Evolutionary conservation across 257 asterid species (phyloP), one percentile per base, ranked within the genome.

Genomic region (Eucommia ulmoides): DNA sequence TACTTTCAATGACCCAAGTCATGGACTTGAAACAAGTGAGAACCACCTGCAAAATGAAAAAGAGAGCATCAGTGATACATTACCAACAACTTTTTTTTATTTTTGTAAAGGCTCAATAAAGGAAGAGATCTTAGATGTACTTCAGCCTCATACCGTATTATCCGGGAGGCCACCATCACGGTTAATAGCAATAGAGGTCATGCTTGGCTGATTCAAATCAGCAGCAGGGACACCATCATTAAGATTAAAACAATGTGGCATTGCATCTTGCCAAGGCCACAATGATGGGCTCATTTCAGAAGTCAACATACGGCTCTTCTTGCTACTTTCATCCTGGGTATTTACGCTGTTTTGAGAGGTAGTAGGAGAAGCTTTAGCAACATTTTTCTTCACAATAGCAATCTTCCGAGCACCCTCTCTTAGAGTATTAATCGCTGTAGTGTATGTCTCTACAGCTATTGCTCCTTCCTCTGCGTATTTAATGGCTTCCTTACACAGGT

Each of bases 391-490:
- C 56, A 68, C 73, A 60, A 71, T 62, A 61, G 71, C 74, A 58
- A 80, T 73, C 65, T 84, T 81, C 75, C 71, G 79, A 48, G 53
- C 70, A 46, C 84, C 95, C 67, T 79, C 97, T 67, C 72, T 75
- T 41, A 88, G 80, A 66, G 81, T 65, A 55, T 35, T 49, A 41
- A 88, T 66, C 45, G 82, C 82, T 45, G 78, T 70, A 53, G 29
- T 66, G 49, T 82, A 88, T 48, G 95, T 74, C 68, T 79, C 94
- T 21, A 73, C 64, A 54, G 89, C 35, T 41, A 76, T 56, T 56
- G 97, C 86, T 55, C 93, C 95, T 66, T 78, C 88, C 72, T 82
- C 95, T 29, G 93, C 86, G 60, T 65, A 84, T 65, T 64, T 77
- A 45, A 82, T 82, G 60, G 89, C 94, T 69, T 84, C 94, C 70